A percentile compares a stretch with the other conserved stretches of the same genome.
Conservation (phyloP, 495 filamentous ascomycete species). For the Clohesyomyces aquaticus region DNA sequence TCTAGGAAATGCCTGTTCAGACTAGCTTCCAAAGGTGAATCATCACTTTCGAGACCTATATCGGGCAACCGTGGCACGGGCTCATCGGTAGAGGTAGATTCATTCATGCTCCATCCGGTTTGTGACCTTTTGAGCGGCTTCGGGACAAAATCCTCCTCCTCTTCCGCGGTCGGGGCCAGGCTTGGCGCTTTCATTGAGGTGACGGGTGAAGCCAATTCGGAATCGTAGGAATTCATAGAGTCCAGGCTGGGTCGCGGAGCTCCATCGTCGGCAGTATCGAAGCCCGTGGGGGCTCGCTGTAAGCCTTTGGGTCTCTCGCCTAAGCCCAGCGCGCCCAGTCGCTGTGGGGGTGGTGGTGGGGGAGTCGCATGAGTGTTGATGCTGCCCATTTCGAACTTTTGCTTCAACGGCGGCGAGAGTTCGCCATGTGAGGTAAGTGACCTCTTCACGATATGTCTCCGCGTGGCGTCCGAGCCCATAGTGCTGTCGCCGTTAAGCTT, state of each 20-base stretch:
- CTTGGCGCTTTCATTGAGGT: constrained; percentile 10
- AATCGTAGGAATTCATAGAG: constrained; percentile 29
- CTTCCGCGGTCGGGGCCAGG: constrained; percentile 20
- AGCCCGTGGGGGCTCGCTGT: constrained; percentile 33
- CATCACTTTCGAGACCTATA: constrained; percentile 18
- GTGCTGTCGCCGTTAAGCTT: constrained; percentile 21
- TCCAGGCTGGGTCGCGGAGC: constrained; percentile 36
- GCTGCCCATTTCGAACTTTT: constrained; percentile 38
- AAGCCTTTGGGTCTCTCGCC: constrained; percentile 28
- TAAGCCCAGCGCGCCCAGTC: constrained; percentile 36
- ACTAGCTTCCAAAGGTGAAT: constrained; percentile 28
- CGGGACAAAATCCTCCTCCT: constrained; percentile 39
- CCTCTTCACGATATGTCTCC: constrained; percentile 24
- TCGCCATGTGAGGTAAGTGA: constrained; percentile 31
- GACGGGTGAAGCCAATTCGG: constrained; percentile 23
- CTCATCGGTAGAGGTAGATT: constrained; percentile 1
- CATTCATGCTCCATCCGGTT: constrained; percentile 32
- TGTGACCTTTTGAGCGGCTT: constrained; percentile 27
- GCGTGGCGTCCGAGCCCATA: constrained; percentile 18
- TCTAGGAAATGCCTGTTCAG: constrained; percentile 31
- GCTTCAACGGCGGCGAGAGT: constrained; percentile 34
- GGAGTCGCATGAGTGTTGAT: constrained; percentile 33
- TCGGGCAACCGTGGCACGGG: constrained; percentile 18
- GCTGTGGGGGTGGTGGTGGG: constrained; percentile 29
- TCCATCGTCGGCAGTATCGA: constrained; percentile 27